These are phyloP conservation scores for Cydonia oblonga DNA, from an alignment of 331 rosid species.

Conservation along the genomic window DNA sequence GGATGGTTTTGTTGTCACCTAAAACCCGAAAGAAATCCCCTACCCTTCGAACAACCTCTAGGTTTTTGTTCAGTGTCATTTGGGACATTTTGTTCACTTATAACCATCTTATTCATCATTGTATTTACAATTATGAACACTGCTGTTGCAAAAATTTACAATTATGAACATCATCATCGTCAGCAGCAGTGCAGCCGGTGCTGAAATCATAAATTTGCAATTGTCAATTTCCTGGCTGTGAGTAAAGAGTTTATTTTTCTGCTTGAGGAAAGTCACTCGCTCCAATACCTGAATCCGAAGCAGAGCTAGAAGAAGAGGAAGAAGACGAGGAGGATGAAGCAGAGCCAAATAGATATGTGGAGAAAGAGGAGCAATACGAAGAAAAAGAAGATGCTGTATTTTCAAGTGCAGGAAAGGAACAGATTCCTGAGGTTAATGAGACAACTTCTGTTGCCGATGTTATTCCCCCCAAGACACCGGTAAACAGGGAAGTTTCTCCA, in stretches of 20 bases:
- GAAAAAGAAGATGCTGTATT: slow-evolving; percentile 11
- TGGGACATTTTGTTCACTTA: background rate
- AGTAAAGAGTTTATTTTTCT: slow-evolving; percentile 31
- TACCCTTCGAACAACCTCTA: background rate
- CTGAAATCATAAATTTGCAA: slow-evolving; percentile 7
- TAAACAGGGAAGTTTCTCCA: slow-evolving; percentile 17
- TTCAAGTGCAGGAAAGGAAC: slow-evolving; percentile 15
- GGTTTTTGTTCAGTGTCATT: background rate
- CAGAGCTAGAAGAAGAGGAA: slow-evolving; percentile 68
- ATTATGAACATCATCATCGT: slow-evolving; percentile 7
- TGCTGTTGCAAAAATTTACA: background rate
- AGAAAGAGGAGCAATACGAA: slow-evolving; percentile 15
- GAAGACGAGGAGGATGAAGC: slow-evolving; percentile 29
- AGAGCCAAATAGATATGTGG: slow-evolving; percentile 12
- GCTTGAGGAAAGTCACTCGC: slow-evolving; percentile 97
- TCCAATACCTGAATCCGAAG: slow-evolving; percentile 91
- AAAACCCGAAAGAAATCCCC: background rate
- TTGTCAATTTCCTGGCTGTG: slow-evolving; percentile 14
- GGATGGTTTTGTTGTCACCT: background rate
- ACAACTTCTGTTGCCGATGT: slow-evolving; percentile 12
- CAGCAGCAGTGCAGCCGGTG: slow-evolving; percentile 11
- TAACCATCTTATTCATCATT: background rate
- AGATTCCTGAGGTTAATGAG: slow-evolving; percentile 24
- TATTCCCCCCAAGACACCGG: slow-evolving; percentile 18
- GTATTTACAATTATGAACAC: slow-evolving; percentile 4